Base-by-base conservation (phyloP, 805 yeast species). In the Candida takata region DNA sequence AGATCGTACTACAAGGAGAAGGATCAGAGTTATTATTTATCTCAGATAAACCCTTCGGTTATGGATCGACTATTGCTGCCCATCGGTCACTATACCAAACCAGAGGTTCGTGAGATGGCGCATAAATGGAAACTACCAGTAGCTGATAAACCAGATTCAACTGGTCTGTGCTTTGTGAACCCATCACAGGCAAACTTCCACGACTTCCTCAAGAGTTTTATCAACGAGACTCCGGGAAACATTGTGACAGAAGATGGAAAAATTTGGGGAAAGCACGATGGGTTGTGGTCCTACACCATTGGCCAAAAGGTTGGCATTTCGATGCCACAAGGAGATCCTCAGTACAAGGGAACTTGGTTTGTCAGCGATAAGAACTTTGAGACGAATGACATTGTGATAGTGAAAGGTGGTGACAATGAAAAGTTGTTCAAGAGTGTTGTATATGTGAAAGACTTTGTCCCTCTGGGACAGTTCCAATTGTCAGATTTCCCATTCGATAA, bases 211-310 rank as follows among this genome's bases (percentile, higher is more conserved):
- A 66, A 70, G 39, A 90, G 87, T 44, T 92, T 81, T 51, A 65
- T 90, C 4, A 72, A 68, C 10, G 79, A 82, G 2, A 66, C 67
- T 6, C 86, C 86, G 1, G 98, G 97, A 0, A 70, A 83, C 41
- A 75, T 92, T 8, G 67, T 85, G n/a, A 81, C 88, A 0, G 74
- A 70, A 38, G 81, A 75, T 37, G 95, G 95, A 5, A 63, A 60
- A 35, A 66, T 75, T 0, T 86, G 92, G 75, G 97, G 96, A 0
- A 49, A 57, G 32, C 98, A 92, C 57, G 62, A 70, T 19, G 98
- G 98, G 0, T 55, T 92, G 8, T 92, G 97, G 97, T 77, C 83
- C 31, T 90, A 85, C n/a, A 92, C 98, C 0, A 76, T 90, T 16
- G 98, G 98, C 0, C 97, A 92, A 60, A 74, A 79, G 43, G 70